Percentiles rank a stretch among this genome's conserved stretches.
Conservation (phyloP, 495 filamentous ascomycete genomes). For the Penicillium bialowiezense region DNA sequence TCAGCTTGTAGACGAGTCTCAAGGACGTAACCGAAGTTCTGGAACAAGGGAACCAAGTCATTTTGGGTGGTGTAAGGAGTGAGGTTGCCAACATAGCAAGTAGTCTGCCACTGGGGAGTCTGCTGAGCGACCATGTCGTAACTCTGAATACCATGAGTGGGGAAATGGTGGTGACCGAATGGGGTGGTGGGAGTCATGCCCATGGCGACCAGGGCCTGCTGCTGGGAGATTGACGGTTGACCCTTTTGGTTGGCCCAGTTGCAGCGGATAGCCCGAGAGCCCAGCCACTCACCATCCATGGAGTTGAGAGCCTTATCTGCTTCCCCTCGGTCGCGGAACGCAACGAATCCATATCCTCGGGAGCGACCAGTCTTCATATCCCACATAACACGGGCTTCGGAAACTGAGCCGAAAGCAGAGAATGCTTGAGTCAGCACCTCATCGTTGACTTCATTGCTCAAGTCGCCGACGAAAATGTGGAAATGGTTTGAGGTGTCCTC, state of each 20-base stretch:
- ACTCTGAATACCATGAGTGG: constrained; percentile 92
- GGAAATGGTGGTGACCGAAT: constrained; percentile 97
- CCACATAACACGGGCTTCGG: constrained; percentile 99
- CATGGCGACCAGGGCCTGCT: constrained; percentile 95
- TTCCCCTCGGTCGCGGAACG: constrained; percentile 90
- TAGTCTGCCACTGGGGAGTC: constrained; percentile 99
- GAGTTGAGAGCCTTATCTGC: constrained; percentile 94
- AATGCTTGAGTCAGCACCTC: constrained; percentile 94
- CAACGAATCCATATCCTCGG: constrained; percentile 96
- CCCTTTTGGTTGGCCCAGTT: constrained; percentile 99
- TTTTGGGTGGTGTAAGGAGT: constrained; percentile 97
- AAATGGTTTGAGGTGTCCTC: constrained; percentile 99
- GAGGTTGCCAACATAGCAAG: constrained; percentile 96
- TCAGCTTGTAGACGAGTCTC: constrained; percentile 98
- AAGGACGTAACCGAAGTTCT: constrained; percentile 96
- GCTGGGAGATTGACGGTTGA: constrained; percentile 95
- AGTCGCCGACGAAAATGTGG: constrained; percentile 97
- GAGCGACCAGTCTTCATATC: constrained; percentile 99
- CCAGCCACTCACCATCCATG: constrained; percentile 99
- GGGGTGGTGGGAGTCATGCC: constrained; percentile 97
- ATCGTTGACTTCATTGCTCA: constrained; percentile 99
- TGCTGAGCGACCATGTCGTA: constrained; percentile 97
- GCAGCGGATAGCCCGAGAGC: constrained; percentile 96
- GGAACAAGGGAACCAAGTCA: constrained; percentile 93
- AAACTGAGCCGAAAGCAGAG: constrained; percentile 92